Evolutionary conservation across 768 basidiomycete species (phyloP).

Genomic region (Chalciporus piperatus): DNA sequence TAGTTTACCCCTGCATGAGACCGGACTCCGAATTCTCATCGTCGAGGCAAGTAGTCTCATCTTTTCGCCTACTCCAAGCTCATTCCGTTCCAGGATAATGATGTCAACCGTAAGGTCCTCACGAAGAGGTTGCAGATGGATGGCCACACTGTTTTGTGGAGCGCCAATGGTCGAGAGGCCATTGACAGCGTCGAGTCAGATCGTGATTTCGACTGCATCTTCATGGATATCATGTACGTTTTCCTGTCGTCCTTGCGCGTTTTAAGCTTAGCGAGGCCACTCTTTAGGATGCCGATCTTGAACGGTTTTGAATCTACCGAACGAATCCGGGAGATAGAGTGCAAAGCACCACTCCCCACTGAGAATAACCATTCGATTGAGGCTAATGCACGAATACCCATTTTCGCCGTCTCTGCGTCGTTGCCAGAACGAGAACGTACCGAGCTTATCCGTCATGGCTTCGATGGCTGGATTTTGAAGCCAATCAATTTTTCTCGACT

Average conservation of each 20-base stretch:
- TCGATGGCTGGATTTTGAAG: constrained; percentile 84
- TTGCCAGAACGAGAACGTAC: constrained; percentile 55
- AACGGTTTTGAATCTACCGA: constrained; percentile 69
- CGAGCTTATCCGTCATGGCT: constrained; percentile 51
- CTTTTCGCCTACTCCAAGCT: neutral
- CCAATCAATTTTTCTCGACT: constrained; percentile 78
- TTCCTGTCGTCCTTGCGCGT: neutral
- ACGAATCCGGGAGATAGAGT: constrained; percentile 63
- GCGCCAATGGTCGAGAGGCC: constrained; percentile 75
- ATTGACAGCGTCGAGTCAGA: constrained; percentile 58
- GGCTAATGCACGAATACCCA: constrained; percentile 67
- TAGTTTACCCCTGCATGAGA: neutral
- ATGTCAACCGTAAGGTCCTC: constrained; percentile 70
- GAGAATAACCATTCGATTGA: constrained; percentile 38
- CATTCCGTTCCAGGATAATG: constrained; percentile 52
- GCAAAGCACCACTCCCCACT: neutral
- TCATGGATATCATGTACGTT: constrained; percentile 83
- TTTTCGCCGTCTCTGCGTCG: constrained; percentile 81
- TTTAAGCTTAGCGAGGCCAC: neutral
- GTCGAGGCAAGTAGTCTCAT: constrained; percentile 52
- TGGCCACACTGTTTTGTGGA: constrained; percentile 62
- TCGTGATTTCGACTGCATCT: constrained; percentile 61
- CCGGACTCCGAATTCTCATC: constrained; percentile 36
- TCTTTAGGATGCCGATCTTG: constrained; percentile 71
- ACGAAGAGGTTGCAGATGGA: constrained; percentile 63